Evolutionary conservation across 2,329 filamentous ascomycete species (phyloP), one percentile per base, ranked within the genome.

Genomic region (Dothidotthia symphoricarpi): DNA sequence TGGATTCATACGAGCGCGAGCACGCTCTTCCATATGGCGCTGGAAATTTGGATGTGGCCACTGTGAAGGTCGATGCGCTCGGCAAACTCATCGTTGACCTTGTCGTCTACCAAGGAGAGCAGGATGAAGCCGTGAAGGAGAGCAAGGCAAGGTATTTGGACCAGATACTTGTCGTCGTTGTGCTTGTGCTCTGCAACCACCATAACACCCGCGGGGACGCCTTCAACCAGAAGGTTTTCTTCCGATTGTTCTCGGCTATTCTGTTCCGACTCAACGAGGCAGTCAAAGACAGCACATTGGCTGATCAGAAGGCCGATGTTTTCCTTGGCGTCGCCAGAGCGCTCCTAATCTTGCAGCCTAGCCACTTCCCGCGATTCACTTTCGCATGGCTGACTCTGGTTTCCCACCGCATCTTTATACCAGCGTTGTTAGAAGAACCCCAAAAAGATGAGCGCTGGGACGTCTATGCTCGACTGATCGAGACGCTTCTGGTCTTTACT

Each of bases 171-270:
- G 81, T 85, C 6, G 70, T 96, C n/a, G 73, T 88, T 24, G 79
- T 88, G 3, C 70, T 98, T 39, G 78, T 96, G 3, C 75, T 96
- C 43, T 91, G 87, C 64, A 83, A 93, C 53, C 88, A 97, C 61
- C 85, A 94, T 57, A 77, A 86, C 39, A 87, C 83, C 66, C 81
- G 85, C 30, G 85, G 82, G 3, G 89, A 95, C 36, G 78, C 76
- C 26, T 90, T 95, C 72, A 91, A 88, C 56, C 86, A 91, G 59
- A 83, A 88, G 45, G 83, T 94, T 19, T 97, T 96, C 74, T 93
- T 90, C 77, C 83, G 91, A 30, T 76, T 98, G 28, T 85, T 96
- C 61, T 91, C 88, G 0, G 78, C 85, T 56, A 76, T 96, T 31
- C 75, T 98, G 4, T 87, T 86, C 64, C 85, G 93, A 53, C 77